Percentiles rank a stretch among this genome's conserved stretches.
Conservation (phyloP, 2,329 filamentous ascomycete species). For the Hypoxylon sp. region DNA sequence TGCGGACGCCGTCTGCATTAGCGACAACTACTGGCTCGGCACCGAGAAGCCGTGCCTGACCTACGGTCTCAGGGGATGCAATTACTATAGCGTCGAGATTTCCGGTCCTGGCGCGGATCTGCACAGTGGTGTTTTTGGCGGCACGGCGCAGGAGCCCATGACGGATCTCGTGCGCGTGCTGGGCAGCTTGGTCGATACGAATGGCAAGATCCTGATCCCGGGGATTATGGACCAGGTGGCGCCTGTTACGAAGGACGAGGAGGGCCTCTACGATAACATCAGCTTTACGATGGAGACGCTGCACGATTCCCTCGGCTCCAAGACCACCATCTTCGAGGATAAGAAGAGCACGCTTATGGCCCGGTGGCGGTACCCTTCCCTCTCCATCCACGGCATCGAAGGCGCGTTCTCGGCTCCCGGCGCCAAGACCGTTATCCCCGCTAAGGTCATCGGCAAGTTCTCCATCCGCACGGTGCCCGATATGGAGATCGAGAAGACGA, state of each 20-base stretch:
- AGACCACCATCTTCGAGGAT: constrained; percentile 87
- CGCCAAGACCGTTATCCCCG: constrained; percentile 98
- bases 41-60: constrained; percentile 99
- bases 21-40: constrained; percentile 99
- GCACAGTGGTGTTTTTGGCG: constrained; percentile 97
- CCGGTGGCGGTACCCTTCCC: constrained; percentile 93
- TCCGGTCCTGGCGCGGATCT: constrained; percentile 93
- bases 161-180: constrained; percentile 91
- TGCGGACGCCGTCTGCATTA: constrained; percentile 96
- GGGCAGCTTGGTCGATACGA: constrained; percentile 85
- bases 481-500: constrained; percentile 94
- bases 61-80: constrained; percentile 96
- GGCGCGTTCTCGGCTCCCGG: constrained; percentile 94
- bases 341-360: constrained; percentile 96
- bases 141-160: constrained; percentile 98
- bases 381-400: constrained; percentile 95
- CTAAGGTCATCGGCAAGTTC: constrained; percentile 98
- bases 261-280: constrained; percentile 88
- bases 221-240: constrained; percentile 95
- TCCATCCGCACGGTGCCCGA: constrained; percentile 97
- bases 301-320: constrained; percentile 89
- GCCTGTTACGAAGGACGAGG: constrained; percentile 87
- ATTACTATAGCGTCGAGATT: constrained; percentile 95
- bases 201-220: constrained; percentile 95
- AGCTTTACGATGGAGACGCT: constrained; percentile 97